phyloP scores from a whole-genome alignment of 495 filamentous ascomycete genomes.

The Tuber magnatum region DNA sequence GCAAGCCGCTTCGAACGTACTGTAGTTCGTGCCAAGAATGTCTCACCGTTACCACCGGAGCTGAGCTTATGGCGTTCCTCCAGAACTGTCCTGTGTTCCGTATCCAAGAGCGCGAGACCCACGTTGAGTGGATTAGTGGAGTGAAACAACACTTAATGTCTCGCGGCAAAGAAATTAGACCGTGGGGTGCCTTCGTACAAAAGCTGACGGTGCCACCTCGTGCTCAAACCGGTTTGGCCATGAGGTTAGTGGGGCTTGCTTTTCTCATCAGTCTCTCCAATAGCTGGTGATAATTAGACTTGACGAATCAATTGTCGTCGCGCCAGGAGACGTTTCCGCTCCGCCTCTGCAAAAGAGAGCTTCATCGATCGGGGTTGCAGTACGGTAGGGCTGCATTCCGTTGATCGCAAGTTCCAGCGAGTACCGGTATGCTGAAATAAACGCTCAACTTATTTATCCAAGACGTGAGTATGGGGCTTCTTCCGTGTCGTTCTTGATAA shows the following conservation, averaged over 20 bases:
- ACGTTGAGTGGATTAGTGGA: not conserved
- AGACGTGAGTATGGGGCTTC: not conserved
- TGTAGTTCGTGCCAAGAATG: not conserved
- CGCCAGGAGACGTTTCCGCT: not conserved
- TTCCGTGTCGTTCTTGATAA: not conserved
- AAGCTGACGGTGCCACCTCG: not conserved
- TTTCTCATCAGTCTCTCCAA: not conserved
- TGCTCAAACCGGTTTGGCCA: not conserved
- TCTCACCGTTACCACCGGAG: not conserved
- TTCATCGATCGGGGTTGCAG: not conserved
- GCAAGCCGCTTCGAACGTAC: not conserved
- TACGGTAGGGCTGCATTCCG: not conserved
- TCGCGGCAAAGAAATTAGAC: not conserved
- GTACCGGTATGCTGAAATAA: not conserved
- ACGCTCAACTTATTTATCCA: not conserved
- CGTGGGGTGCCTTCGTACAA: not conserved
- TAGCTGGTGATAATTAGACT: not conserved
- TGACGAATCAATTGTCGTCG: constrained; percentile 1
- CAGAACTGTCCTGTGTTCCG: not conserved
- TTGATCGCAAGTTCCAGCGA: not conserved
- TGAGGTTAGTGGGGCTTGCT: not conserved
- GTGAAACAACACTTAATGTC: constrained; percentile 1
- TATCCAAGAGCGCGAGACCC: not conserved
- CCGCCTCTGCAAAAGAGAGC: not conserved
- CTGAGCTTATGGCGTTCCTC: constrained; percentile 1